These are phyloP conservation scores for Dalechampia spathulata DNA, from an alignment of 441 rosid genomes.

Conservation along the genomic window DNA sequence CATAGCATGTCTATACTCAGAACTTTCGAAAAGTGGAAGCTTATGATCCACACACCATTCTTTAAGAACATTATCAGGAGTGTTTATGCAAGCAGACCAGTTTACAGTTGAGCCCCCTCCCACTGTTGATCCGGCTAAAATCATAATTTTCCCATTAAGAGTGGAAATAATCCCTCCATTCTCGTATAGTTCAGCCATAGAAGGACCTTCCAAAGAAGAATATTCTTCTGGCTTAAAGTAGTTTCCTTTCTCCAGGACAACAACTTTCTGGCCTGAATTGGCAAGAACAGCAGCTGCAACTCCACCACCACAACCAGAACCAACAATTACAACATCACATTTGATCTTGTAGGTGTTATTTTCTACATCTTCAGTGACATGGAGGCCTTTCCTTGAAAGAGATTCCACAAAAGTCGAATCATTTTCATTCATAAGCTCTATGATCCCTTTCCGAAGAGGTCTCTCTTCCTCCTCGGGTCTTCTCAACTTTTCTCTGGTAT, in stretches of 20 bases:
- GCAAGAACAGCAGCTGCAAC: conserved; percentile 77
- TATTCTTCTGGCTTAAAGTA: conserved; percentile 50
- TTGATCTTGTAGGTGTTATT: conserved; percentile 34
- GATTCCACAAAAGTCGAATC: conserved; percentile 33
- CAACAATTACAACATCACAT: conserved; percentile 67
- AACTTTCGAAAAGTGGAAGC: conserved; percentile 43
- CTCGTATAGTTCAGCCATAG: conserved; percentile 47
- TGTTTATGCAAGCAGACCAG: conserved; percentile 71
- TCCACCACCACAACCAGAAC: conserved; percentile 85
- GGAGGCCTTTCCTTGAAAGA: conserved; percentile 42
- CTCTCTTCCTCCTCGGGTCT: conserved; percentile 26
- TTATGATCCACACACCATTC: conserved; percentile 56
- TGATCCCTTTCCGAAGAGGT: conserved; percentile 53
- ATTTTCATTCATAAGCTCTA: conserved; percentile 47
- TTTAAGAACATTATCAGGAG: conserved; percentile 39
- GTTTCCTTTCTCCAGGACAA: conserved; percentile 72
- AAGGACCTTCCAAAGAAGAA: conserved; percentile 62
- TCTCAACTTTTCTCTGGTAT: conserved; percentile 24
- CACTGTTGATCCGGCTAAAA: conserved; percentile 66
- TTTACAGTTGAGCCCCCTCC: conserved; percentile 80
- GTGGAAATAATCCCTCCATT: conserved; percentile 39
- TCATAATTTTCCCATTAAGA: conserved; percentile 33
- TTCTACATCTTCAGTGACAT: conserved; percentile 31
- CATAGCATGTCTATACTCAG: conserved; percentile 51
- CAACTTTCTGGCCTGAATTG: conserved; percentile 49